These are phyloP conservation scores for Pseudogymnoascus sp. DNA, from an alignment of 2,329 filamentous ascomycete species.

Conservation along the genomic window DNA sequence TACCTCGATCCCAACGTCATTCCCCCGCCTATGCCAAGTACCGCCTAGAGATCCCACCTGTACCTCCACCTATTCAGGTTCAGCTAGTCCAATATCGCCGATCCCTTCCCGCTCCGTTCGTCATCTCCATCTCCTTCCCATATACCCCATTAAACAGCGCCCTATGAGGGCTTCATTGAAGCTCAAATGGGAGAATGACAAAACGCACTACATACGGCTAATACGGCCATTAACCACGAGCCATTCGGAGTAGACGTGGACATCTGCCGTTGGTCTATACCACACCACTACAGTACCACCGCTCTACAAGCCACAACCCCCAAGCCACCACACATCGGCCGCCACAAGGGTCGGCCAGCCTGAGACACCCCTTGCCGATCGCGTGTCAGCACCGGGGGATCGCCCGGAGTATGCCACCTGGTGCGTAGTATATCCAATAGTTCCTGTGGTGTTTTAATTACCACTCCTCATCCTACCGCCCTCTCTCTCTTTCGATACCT, in stretches of 20 bases:
- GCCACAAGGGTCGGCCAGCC: not conserved
- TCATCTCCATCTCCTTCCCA: not conserved
- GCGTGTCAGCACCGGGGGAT: not conserved
- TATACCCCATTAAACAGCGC: not conserved
- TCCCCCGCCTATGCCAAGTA: constrained; percentile 5
- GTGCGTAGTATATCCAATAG: not conserved
- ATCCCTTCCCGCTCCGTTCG: not conserved
- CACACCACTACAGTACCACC: not conserved
- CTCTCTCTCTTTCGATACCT: not conserved
- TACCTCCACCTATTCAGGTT: not conserved
- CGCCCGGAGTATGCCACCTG: not conserved
- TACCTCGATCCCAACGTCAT: not conserved
- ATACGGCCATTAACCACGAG: too few species aligned
- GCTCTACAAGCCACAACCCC: not conserved
- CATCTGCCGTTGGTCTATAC: not conserved
- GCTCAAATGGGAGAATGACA: not conserved
- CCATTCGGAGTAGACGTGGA: too few species aligned
- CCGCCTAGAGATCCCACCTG: not conserved
- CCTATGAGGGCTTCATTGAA: not conserved
- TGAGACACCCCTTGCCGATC: not conserved
- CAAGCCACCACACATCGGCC: not conserved
- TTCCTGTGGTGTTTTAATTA: not conserved
- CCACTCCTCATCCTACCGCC: not conserved
- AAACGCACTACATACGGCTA: not conserved
- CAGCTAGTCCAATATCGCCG: not conserved